phyloP scores from a whole-genome alignment of 768 basidiomycete genomes.

The Amanita polypyramis region DNA sequence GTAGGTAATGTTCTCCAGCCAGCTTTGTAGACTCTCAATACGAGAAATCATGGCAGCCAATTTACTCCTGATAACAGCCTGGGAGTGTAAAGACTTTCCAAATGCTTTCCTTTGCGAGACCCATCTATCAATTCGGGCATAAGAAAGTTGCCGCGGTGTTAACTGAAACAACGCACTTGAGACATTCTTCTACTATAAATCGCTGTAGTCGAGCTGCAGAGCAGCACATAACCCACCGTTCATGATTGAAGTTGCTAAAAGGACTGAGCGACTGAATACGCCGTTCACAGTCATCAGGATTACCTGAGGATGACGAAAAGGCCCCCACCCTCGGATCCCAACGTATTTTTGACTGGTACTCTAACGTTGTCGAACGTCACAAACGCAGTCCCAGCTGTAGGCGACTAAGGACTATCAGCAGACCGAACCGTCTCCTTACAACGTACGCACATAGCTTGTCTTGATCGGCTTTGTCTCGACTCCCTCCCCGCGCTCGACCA shows the following conservation, averaged over 20 bases:
- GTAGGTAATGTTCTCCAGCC: slow-evolving; percentile 77
- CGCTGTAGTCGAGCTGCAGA: slow-evolving; percentile 61
- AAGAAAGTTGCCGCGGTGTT: slow-evolving; percentile 1
- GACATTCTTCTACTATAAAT: slow-evolving; percentile 35
- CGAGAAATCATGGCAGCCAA: slow-evolving; percentile 70
- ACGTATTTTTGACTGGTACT: slow-evolving; percentile 75
- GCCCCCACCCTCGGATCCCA: slow-evolving; percentile 72
- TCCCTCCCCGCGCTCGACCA: slow-evolving; percentile 74
- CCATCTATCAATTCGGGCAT: slow-evolving; percentile 43
- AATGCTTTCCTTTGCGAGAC: slow-evolving; percentile 80
- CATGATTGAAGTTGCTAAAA: slow-evolving; percentile 84
- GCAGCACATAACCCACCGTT: slow-evolving; percentile 88
- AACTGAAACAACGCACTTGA: slow-evolving; percentile 30
- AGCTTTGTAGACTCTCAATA: slow-evolving; percentile 60
- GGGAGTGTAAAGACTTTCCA: slow-evolving; percentile 75
- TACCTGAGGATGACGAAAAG: slow-evolving; percentile 40
- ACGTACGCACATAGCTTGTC: slow-evolving; percentile 39
- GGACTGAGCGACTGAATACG: background rate
- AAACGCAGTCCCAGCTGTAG: slow-evolving; percentile 75
- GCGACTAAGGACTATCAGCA: slow-evolving; percentile 29
- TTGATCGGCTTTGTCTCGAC: slow-evolving; percentile 82
- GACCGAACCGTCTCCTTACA: background rate
- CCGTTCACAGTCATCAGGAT: slow-evolving; percentile 4
- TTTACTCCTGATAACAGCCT: slow-evolving; percentile 83
- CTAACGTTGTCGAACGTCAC: slow-evolving; percentile 73